Conservation (phyloP, 352 stramenopile genomes). For the Phytopythium delawarense region DNA sequence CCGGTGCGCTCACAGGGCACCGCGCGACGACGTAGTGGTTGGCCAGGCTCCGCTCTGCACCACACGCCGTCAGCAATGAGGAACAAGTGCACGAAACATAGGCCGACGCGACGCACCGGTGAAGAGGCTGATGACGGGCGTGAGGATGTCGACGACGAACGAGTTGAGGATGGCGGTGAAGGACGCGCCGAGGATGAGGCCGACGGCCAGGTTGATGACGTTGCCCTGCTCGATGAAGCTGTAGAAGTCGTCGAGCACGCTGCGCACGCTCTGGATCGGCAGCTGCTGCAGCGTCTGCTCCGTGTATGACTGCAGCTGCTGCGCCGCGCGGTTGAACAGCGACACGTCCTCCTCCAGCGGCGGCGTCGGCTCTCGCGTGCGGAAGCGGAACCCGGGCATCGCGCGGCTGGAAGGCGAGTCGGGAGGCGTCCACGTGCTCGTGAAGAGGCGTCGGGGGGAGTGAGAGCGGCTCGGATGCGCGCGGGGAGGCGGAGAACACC, state of each 20-base stretch:
- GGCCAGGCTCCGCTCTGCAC: slow-evolving; percentile 45
- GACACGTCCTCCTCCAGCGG: slow-evolving; percentile 16
- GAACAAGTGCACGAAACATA: not conserved
- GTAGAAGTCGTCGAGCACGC: slow-evolving; percentile 51
- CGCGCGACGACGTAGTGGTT: slow-evolving; percentile 62
- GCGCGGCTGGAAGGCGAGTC: not conserved
- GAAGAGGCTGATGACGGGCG: slow-evolving; percentile 66
- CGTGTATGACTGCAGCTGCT: slow-evolving; percentile 15
- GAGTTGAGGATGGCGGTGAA: slow-evolving; percentile 73
- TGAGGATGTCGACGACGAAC: slow-evolving; percentile 62
- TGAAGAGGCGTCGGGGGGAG: not conserved
- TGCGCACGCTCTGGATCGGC: slow-evolving; percentile 29
- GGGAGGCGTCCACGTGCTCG: not conserved
- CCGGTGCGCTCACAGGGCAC: slow-evolving; percentile 26
- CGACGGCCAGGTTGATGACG: slow-evolving; percentile 68
- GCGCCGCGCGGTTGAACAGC: slow-evolving; percentile 15
- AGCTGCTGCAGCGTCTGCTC: slow-evolving; percentile 3
- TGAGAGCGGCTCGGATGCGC: not conserved
- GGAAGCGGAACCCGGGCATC: slow-evolving; percentile 7
- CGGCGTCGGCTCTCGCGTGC: slow-evolving; percentile 4
- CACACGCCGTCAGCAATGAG: not conserved
- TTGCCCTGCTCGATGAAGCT: slow-evolving; percentile 74
- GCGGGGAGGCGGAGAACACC: not conserved
- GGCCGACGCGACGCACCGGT: slow-evolving; percentile 21
- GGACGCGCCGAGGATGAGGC: slow-evolving; percentile 59